phyloP scores from a whole-genome alignment of 1,284 basidiomycete genomes.

The Fomes fomentarius region DNA sequence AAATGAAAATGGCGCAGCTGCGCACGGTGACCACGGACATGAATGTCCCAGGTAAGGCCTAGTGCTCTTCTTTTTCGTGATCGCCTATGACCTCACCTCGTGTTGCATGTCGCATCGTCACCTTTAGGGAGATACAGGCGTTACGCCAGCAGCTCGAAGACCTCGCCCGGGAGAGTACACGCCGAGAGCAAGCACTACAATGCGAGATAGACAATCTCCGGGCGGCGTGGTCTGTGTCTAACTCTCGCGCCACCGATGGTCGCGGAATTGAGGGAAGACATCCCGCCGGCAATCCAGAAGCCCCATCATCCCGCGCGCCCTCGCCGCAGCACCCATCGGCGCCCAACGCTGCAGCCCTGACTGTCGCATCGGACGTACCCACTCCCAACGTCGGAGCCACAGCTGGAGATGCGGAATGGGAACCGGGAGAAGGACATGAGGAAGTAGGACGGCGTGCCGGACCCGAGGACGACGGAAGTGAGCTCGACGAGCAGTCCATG shows the following conservation, averaged over 20 bases:
- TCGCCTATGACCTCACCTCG: background rate
- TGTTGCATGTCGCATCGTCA: background rate
- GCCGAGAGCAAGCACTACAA: constrained; percentile 21
- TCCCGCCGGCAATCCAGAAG: constrained; percentile 6
- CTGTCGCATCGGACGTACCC: background rate
- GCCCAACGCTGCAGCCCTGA: background rate
- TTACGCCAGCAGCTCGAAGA: constrained; percentile 17
- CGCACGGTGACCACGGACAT: background rate
- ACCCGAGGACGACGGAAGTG: background rate
- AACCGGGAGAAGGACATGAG: background rate
- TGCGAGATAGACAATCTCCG: constrained; percentile 20
- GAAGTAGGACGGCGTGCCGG: background rate
- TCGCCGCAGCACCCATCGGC: constrained; percentile 12
- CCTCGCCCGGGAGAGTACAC: constrained; percentile 5
- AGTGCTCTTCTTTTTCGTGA: too few species aligned
- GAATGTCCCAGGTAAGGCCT: constrained; percentile 10
- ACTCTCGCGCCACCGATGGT: background rate
- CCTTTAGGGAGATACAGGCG: constrained; percentile 12
- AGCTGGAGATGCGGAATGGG: background rate
- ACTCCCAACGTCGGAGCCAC: background rate
- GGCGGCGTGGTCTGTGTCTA: constrained; percentile 7
- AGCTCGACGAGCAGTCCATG: constrained; percentile 49
- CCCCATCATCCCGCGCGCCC: background rate
- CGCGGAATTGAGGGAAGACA: background rate
- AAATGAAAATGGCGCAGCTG: too few species aligned